phyloP scores from a whole-genome alignment of 768 basidiomycete genomes.

The Lentinula sp. region DNA sequence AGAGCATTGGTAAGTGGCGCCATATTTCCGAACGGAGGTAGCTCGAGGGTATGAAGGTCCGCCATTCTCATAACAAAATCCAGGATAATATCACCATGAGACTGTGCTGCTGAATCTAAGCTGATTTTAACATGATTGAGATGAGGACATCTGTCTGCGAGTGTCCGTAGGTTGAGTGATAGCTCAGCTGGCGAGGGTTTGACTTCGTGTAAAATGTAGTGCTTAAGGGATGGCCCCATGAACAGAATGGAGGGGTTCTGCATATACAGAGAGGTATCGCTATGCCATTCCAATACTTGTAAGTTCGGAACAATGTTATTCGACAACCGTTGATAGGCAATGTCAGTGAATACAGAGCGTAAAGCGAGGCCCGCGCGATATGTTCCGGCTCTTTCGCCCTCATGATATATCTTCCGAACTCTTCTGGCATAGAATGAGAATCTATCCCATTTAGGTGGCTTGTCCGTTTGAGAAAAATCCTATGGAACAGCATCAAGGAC shows the following conservation, averaged over 20 bases:
- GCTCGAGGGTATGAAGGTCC: not conserved
- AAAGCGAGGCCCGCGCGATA: not conserved
- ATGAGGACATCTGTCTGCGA: not conserved
- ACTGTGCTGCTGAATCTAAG: not conserved
- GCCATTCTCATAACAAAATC: not conserved
- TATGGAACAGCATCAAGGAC: not conserved
- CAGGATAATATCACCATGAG: not conserved
- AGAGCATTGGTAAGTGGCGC: not conserved
- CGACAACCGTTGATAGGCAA: not conserved
- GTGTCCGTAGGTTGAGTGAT: not conserved
- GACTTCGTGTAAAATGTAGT: not conserved
- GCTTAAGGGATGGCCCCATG: not conserved
- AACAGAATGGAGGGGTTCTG: not conserved
- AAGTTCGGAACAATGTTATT: not conserved
- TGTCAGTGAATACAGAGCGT: not conserved
- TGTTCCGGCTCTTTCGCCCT: not conserved
- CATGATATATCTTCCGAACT: not conserved
- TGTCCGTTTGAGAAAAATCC: not conserved
- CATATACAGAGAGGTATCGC: not conserved
- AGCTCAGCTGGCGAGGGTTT: not conserved
- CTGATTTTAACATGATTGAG: not conserved
- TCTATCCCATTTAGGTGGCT: not conserved
- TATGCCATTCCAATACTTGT: not conserved
- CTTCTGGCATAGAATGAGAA: not conserved
- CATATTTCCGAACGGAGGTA: not conserved